Evolutionary conservation across 169 alveolate genomes (phyloP), one percentile per base, ranked within the genome.

Genomic region (Plasmodium falciparum): DNA sequence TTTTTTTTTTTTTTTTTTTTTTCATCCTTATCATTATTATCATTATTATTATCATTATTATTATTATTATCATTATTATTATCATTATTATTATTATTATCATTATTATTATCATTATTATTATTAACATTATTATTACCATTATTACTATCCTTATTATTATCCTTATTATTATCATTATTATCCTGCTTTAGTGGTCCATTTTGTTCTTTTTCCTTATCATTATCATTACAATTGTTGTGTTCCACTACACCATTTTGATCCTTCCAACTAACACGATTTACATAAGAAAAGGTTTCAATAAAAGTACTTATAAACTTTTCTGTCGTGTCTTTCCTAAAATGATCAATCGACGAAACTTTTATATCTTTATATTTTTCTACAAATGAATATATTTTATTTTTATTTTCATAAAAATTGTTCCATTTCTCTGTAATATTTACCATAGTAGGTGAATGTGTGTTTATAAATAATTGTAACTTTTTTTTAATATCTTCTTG

Each of bases 391-490:
- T 65, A 45, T 26, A 83, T 67, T 59, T 69, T 83, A 63, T 49
- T 70, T 39, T 83, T 83, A 65, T 83, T 83, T 24, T 69, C 17
- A 61, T 70, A 83, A 70, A 83, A 83, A 24, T 70, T 45, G 49
- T 83, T 83, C 91, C 85, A 83, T 8, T 39, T 67, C 43, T 83
- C 47, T 58, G 85, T 69, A 7, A 70, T 54, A 69, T 83, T 83
- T 43, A 83, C 58, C 80, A 83, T 70, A 49, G 91, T 70, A n/a
- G 91, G 85, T 12, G 91, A 83, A 24, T 83, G 91, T 6, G 91
- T 83, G 45, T 62, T 70, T 39, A 83, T 70, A 69, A 83, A 83
- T 54, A 83, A 62, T 49, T 83, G 73, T 47, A 83, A 50, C 45
- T 83, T 83, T 26, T 54, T 69, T 83, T 83, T 83, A 7, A 67